These are phyloP conservation scores for Scheffersomyces cryptocercus DNA, from an alignment of 1,139 yeast genomes.

Conservation along the genomic window DNA sequence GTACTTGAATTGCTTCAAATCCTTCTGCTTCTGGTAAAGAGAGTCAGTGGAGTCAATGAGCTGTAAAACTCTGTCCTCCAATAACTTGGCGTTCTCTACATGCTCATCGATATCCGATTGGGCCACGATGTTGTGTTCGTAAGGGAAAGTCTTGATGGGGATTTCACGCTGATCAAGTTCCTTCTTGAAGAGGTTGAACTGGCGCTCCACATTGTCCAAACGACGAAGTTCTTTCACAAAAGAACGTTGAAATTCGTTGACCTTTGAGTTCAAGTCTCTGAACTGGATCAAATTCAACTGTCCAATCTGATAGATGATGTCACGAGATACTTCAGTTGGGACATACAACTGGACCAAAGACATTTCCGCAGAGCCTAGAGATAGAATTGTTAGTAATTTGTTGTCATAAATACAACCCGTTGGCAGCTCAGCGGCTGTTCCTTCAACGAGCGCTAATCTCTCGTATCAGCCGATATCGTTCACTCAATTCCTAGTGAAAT, in stretches of 20 bases:
- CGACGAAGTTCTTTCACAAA: constrained; percentile 69
- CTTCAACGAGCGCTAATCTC: neutral
- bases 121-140: constrained; percentile 43
- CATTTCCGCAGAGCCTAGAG: constrained; percentile 71
- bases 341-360: constrained; percentile 71
- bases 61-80: constrained; percentile 45
- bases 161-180: constrained; percentile 53
- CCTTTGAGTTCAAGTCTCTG: constrained; percentile 66
- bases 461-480: neutral
- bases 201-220: constrained; percentile 69
- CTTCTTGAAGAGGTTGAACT: constrained; percentile 51
- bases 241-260: constrained; percentile 70
- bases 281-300: constrained; percentile 65
- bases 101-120: constrained; percentile 77
- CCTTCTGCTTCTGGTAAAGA: constrained; percentile 36
- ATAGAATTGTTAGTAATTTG: constrained; percentile 5
- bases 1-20: constrained; percentile 38
- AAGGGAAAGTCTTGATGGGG: constrained; percentile 43
- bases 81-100: constrained; percentile 60
- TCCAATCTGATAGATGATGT: constrained; percentile 64
- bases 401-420: neutral
- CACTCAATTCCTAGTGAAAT: neutral
- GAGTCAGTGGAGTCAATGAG: constrained; percentile 38
- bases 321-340: constrained; percentile 70
- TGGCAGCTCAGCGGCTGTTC: neutral